A percentile compares a stretch with the other conserved stretches of the same genome.
Conservation (phyloP, 257 asterid genomes). For the Paraleonurus japonicus region DNA sequence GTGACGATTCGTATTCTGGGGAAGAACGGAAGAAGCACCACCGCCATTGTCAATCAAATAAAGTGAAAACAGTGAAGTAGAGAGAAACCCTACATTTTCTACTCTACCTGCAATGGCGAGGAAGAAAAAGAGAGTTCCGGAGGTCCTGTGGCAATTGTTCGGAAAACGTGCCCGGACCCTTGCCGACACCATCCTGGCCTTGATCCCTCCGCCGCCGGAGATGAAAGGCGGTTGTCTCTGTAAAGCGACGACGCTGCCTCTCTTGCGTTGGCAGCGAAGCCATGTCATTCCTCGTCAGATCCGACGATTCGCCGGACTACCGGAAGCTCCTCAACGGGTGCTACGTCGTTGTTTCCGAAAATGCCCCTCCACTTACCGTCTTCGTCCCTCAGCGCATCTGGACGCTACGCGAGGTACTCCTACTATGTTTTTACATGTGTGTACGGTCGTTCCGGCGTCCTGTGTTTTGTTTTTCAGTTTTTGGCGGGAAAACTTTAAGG, state of each 20-base stretch:
- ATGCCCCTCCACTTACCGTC: slow-evolving; percentile 47
- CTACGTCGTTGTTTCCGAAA: slow-evolving; percentile 56
- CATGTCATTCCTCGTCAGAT: slow-evolving; percentile 45
- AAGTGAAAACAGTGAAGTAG: background rate
- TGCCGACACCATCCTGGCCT: slow-evolving; percentile 54
- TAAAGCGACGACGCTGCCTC: slow-evolving; percentile 49
- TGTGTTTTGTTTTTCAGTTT: background rate
- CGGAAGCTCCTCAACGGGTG: slow-evolving; percentile 55
- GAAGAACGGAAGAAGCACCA: background rate
- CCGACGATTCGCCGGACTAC: slow-evolving; percentile 58
- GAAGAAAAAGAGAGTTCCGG: slow-evolving; percentile 57
- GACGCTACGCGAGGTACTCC: slow-evolving; percentile 56
- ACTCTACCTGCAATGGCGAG: slow-evolving; percentile 35
- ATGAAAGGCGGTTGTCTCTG: slow-evolving; percentile 48
- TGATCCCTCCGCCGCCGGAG: slow-evolving; percentile 39
- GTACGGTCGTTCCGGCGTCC: background rate
- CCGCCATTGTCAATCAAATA: background rate
- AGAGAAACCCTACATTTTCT: background rate
- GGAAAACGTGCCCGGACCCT: slow-evolving; percentile 65
- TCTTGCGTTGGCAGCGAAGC: slow-evolving; percentile 55
- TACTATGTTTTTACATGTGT: background rate
- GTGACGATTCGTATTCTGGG: no score
- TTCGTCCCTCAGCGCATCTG: slow-evolving; percentile 58
- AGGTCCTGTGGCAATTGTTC: slow-evolving; percentile 67
- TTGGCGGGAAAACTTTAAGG: background rate